Evolutionary conservation across 257 asterid species (phyloP), one percentile per base, ranked within the genome.

Genomic region (Solanum peruvianum): DNA sequence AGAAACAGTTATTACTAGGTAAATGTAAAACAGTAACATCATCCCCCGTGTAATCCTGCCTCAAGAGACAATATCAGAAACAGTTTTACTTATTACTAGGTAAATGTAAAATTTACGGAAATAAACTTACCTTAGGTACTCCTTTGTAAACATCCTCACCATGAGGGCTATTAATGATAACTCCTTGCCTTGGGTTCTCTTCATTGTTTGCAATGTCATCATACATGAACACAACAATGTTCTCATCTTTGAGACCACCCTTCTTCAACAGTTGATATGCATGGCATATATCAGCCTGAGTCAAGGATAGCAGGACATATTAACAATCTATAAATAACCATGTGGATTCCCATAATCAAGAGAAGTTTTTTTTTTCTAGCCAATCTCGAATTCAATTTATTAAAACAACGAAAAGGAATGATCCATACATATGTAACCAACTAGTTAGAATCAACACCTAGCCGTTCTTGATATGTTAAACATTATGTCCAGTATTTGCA

Each of bases 231-330:
- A 96, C 98, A 45, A 96, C 86, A 83, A 96, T 97, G 52, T 97
- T 97, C 88, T 97, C 99, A 87, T 97, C 98, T 88, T 94, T 97
- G 81, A 97, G 93, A 86, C 99, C 99, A 42, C 98, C 98, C 87
- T 67, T 91, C 92, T 91, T 95, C 35, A 97, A 89, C 85, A 94
- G 88, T 92, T 97, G 98, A 91, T 95, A 97, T 14, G 99, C 98
- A 87, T 97, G 99, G 86, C 99, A 97, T n/a, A 95, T 93, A 89
- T 97, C 99, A 60, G 99, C 99, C 98, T 97, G 81, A 78, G 12
- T 27, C 84, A 78, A 27, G 66, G 20, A 27, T 45, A 13, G 41
- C 10, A 78, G 66, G 42, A 14, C 66, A 78, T 78, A 78, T 78
- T 27, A 44, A 21, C 31, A 77, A 44, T 78, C 7, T 25, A 77